These are phyloP conservation scores for Colletotrichum tofieldiae DNA, from an alignment of 2,329 filamentous ascomycete genomes.

Conservation along the genomic window DNA sequence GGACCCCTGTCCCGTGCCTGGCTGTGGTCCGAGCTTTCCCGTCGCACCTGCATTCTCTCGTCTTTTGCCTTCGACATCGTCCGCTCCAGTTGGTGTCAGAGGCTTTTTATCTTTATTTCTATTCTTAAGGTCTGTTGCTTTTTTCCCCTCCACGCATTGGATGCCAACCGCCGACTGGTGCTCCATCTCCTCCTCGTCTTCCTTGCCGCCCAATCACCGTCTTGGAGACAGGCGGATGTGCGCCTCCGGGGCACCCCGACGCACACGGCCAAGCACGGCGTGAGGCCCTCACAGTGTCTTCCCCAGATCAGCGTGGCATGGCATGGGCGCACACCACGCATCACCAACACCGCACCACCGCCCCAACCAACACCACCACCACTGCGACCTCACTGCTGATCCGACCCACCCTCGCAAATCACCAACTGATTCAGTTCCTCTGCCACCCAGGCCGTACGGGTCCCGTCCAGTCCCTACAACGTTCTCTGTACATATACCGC, in stretches of 20 bases:
- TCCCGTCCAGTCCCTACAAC: neutral
- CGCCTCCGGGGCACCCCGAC: too few relatives aligned
- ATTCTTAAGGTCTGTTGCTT: too few relatives aligned
- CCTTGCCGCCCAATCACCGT: neutral
- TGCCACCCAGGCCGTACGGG: neutral
- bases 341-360: conserved; percentile 5
- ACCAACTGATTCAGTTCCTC: conserved; percentile 27
- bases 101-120: neutral
- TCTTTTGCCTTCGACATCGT: too few relatives aligned
- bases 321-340: neutral
- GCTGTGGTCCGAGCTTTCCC: neutral
- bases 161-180: neutral
- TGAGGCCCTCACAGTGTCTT: conserved; percentile 4
- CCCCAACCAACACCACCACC: conserved; percentile 17
- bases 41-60: neutral
- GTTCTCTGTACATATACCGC: too few relatives aligned
- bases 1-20: neutral
- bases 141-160: neutral
- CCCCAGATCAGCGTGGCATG: conserved; percentile 23
- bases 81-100: too few relatives aligned
- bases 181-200: neutral
- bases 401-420: conserved; percentile 35
- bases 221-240: too few relatives aligned
- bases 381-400: conserved; percentile 22
- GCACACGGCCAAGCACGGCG: neutral